Conservation (phyloP, 371 early-diverging fungal species). For the Mortierella sp. region DNA sequence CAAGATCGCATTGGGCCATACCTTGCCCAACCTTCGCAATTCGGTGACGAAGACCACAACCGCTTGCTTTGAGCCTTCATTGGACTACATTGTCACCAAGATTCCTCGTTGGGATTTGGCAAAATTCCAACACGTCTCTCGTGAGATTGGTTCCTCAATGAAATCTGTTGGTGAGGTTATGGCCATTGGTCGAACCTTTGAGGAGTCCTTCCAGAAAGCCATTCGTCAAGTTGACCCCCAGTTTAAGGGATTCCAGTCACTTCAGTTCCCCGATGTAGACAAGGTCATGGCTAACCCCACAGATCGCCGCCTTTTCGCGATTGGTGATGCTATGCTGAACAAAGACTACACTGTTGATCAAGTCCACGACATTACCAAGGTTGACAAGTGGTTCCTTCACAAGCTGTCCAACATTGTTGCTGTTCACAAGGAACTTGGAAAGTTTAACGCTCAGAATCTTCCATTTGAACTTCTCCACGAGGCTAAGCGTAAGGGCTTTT, state of each 20-base stretch:
- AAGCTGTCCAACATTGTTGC: conserved; percentile 89
- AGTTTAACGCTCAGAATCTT: conserved; percentile 61
- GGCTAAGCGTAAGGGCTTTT: conserved; percentile 91
- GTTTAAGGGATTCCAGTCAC: conserved; percentile 76
- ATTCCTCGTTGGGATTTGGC: conserved; percentile 96
- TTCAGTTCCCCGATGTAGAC: conserved; percentile 74
- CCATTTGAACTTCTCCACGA: conserved; percentile 66
- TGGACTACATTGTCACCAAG: conserved; percentile 95
- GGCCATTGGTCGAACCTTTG: conserved; percentile 96
- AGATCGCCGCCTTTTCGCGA: conserved; percentile 91
- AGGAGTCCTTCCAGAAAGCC: conserved; percentile 94
- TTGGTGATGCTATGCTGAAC: conserved; percentile 91
- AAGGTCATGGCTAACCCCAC: conserved; percentile 82
- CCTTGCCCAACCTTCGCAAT: conserved; percentile 89
- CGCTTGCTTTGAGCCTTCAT: conserved; percentile 95
- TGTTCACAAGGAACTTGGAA: conserved; percentile 68
- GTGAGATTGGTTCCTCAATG: conserved; percentile 88
- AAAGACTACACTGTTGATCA: conserved; percentile 85
- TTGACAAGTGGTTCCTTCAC: conserved; percentile 96
- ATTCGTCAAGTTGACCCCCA: conserved; percentile 81
- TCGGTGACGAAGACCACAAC: conserved; percentile 92
- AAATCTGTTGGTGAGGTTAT: conserved; percentile 98
- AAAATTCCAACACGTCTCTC: conserved; percentile 91
- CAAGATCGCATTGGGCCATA: conserved; percentile 89
- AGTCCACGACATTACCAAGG: conserved; percentile 89